Percentiles rank a stretch among this genome's conserved stretches.
Conservation (phyloP, 192 early-diverging fungal species). For the Cetraspora pellucida region DNA sequence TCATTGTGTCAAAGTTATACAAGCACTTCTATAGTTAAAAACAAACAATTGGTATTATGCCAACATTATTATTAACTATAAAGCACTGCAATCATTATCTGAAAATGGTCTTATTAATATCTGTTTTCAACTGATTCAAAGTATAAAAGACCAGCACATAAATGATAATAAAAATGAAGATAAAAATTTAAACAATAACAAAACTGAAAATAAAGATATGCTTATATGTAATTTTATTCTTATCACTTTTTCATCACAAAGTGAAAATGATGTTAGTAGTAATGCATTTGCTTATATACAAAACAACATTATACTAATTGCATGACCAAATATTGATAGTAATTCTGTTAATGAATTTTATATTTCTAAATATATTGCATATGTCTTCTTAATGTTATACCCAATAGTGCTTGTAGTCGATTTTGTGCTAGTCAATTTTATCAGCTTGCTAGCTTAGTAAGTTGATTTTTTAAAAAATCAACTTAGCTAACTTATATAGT, state of each 20-base stretch:
- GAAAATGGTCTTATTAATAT: not conserved
- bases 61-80: not conserved
- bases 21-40: not conserved
- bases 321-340: not conserved
- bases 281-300: not conserved
- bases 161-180: not conserved
- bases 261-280: not conserved
- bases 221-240: not conserved
- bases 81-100: not conserved
- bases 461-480: no score
- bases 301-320: not conserved
- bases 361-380: not conserved
- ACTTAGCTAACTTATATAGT: no score
- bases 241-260: not conserved
- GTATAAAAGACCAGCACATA: not conserved
- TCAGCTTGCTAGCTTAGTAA: no score
- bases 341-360: constrained; percentile 11
- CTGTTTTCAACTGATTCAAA: not conserved
- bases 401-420: no score
- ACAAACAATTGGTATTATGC: constrained; percentile 7
- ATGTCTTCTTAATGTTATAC: not conserved
- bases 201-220: not conserved
- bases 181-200: not conserved
- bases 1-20: not conserved
- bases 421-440: no score